phyloP scores from a whole-genome alignment of 176 grass and related monocot genomes.

The Eragrostis curvula region DNA sequence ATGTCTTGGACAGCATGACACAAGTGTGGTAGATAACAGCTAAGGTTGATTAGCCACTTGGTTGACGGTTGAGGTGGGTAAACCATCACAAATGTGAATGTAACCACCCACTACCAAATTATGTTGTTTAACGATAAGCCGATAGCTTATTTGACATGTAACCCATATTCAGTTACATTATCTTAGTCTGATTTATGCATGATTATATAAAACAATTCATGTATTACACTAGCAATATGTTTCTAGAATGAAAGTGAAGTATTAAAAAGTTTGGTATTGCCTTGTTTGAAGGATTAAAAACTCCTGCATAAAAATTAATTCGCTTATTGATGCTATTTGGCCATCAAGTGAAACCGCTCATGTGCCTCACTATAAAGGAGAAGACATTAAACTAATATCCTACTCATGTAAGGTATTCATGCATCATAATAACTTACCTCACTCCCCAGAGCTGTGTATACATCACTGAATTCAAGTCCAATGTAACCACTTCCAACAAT shows the following conservation, averaged over 20 bases:
- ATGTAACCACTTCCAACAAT: constrained; percentile 99
- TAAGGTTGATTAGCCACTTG: neutral
- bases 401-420: constrained; percentile 35
- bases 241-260: neutral
- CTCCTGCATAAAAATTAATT: too few species aligned
- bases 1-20: neutral
- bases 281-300: neutral
- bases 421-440: constrained; percentile 55
- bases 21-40: neutral
- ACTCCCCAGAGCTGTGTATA: constrained; percentile 91
- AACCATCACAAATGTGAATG: neutral
- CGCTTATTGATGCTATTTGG: neutral
- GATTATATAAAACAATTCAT: neutral
- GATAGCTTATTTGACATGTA: neutral
- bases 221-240: constrained; percentile 4
- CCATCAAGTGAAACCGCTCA: neutral
- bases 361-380: neutral
- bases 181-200: neutral
- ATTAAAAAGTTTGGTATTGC: neutral
- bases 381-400: neutral
- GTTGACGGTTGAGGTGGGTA: neutral
- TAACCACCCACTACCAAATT: neutral
- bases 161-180: neutral
- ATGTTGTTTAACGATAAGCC: neutral
- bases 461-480: constrained; percentile 98